These are phyloP conservation scores for Wallacemonas sp. DNA, from an alignment of 208 protist genomes.

Conservation along the genomic window DNA sequence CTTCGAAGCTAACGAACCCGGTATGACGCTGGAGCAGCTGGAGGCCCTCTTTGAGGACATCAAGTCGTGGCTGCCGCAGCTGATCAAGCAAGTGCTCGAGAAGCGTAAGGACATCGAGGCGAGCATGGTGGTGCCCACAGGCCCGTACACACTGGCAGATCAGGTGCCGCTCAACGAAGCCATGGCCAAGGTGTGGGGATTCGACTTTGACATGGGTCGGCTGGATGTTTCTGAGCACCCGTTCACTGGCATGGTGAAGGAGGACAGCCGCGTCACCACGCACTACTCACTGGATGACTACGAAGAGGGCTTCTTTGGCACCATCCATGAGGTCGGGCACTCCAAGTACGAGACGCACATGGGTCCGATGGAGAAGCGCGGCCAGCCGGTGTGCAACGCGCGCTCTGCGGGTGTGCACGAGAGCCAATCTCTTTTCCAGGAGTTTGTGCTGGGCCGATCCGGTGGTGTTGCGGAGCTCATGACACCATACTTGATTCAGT, in stretches of 20 bases:
- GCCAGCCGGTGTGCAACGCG: constrained; percentile 59
- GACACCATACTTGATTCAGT: constrained; percentile 32
- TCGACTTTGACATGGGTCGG: constrained; percentile 79
- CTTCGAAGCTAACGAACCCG: constrained; percentile 50
- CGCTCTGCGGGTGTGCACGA: constrained; percentile 87
- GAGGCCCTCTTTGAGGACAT: constrained; percentile 43
- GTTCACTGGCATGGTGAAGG: constrained; percentile 78
- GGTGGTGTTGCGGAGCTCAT: constrained; percentile 58
- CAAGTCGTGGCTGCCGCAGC: constrained; percentile 33
- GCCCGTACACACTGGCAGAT: constrained; percentile 26
- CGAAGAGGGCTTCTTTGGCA: constrained; percentile 47
- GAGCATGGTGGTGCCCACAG: constrained; percentile 11
- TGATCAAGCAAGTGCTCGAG: constrained; percentile 32
- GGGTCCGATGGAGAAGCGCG: constrained; percentile 51
- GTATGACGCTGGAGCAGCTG: constrained; percentile 27
- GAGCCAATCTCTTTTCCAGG: constrained; percentile 89
- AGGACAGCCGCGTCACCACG: constrained; percentile 88
- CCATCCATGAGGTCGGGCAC: constrained; percentile 89
- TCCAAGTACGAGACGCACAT: constrained; percentile 89
- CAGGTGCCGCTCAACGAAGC: constrained; percentile 26
- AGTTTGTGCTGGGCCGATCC: constrained; percentile 66
- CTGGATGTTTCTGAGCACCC: constrained; percentile 88
- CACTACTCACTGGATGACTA: constrained; percentile 65
- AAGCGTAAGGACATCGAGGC: constrained; percentile 21
- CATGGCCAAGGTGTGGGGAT: constrained; percentile 55